These are phyloP conservation scores for Wickerhamomyces xylosicus DNA, from an alignment of 805 yeast species.

Conservation along the genomic window DNA sequence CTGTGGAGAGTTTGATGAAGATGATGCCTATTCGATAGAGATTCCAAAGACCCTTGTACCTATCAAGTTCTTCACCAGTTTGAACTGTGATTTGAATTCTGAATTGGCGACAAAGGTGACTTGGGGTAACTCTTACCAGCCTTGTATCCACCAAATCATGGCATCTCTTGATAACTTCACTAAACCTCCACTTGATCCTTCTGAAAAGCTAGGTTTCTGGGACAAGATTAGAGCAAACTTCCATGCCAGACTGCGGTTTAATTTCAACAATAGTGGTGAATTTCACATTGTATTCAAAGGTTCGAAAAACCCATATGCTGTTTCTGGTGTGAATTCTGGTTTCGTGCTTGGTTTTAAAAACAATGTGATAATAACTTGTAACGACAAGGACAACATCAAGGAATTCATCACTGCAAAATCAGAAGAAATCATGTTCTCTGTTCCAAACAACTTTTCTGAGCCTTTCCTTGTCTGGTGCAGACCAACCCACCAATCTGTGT, in stretches of 20 bases:
- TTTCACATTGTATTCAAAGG: constrained; percentile 62
- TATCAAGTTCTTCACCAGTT: constrained; percentile 58
- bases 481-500: constrained; percentile 31
- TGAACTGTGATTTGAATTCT: constrained; percentile 46
- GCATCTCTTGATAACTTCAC: constrained; percentile 72
- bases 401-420: constrained; percentile 58
- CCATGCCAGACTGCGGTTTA: constrained; percentile 58
- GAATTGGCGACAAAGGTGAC: constrained; percentile 52
- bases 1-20: constrained; percentile 25
- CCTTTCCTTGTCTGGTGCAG: constrained; percentile 51
- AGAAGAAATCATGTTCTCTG: constrained; percentile 52
- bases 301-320: constrained; percentile 65
- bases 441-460: constrained; percentile 62
- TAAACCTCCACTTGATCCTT: constrained; percentile 84
- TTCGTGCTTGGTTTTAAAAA: constrained; percentile 65
- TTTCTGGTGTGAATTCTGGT: constrained; percentile 63
- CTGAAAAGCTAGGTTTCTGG: constrained; percentile 84
- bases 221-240: constrained; percentile 70
- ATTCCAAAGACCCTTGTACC: constrained; percentile 73
- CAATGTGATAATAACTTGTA: constrained; percentile 47
- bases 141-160: constrained; percentile 75
- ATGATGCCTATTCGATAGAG: constrained; percentile 40
- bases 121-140: constrained; percentile 82
- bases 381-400: constrained; percentile 57
- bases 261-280: constrained; percentile 38